phyloP scores from a whole-genome alignment of 2,329 filamentous ascomycete species.

The Cyanodermella asteris region DNA sequence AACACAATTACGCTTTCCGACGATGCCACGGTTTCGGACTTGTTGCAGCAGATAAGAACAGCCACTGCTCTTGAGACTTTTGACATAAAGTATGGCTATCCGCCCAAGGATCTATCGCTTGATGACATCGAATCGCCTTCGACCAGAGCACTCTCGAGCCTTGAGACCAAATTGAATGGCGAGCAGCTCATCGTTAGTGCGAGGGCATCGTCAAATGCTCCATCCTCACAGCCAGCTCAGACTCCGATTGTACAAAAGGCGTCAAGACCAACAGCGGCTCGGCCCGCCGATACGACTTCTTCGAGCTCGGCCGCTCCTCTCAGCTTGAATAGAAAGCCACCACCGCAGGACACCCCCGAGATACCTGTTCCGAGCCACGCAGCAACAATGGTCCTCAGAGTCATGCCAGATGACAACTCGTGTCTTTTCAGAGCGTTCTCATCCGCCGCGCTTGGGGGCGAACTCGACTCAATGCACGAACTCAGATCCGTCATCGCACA shows the following conservation, averaged over 20 bases:
- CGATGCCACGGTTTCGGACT: slow-evolving; percentile 29
- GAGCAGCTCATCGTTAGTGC: slow-evolving; percentile 45
- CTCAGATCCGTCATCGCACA: slow-evolving; percentile 59
- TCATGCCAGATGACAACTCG: slow-evolving; percentile 93
- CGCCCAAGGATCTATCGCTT: slow-evolving; percentile 46
- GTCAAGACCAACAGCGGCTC: no score
- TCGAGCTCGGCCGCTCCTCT: slow-evolving; percentile 14
- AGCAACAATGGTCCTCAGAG: slow-evolving; percentile 48
- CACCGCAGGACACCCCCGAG: slow-evolving; percentile 38
- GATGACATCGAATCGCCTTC: slow-evolving; percentile 25
- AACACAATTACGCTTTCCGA: slow-evolving; percentile 48
- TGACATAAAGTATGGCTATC: slow-evolving; percentile 67
- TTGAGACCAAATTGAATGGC: slow-evolving; percentile 41
- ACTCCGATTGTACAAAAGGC: no score
- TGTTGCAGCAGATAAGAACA: slow-evolving; percentile 23
- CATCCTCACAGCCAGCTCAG: no score
- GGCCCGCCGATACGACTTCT: no score
- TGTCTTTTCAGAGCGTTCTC: slow-evolving; percentile 85
- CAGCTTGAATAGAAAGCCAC: slow-evolving; percentile 20
- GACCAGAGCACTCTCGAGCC: slow-evolving; percentile 28
- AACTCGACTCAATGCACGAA: slow-evolving; percentile 44
- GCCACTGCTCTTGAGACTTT: slow-evolving; percentile 45
- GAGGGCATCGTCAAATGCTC: no score
- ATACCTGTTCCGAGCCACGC: slow-evolving; percentile 32
- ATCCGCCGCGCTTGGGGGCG: slow-evolving; percentile 50